phyloP scores from a whole-genome alignment of 805 yeast species.

The Candida silvicultrix region DNA sequence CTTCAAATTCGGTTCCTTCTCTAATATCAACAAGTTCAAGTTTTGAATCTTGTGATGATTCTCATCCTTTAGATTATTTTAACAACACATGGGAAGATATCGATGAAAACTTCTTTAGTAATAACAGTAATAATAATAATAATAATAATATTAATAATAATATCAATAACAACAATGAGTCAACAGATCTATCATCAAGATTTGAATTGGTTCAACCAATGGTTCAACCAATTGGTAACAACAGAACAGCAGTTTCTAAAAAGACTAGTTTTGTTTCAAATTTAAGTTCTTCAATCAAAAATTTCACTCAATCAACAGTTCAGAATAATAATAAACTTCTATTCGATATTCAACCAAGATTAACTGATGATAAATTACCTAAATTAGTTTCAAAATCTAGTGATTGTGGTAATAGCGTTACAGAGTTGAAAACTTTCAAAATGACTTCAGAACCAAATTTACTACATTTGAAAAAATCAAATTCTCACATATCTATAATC shows the following conservation, averaged over 20 bases:
- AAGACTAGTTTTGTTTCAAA: conserved; percentile 19
- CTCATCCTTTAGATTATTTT: conserved; percentile 16
- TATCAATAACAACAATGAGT: not conserved
- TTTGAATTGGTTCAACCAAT: not conserved
- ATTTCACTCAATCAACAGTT: conserved; percentile 11
- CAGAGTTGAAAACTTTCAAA: conserved; percentile 21
- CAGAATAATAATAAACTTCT: conserved; percentile 14
- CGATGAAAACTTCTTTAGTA: conserved; percentile 5
- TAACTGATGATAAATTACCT: conserved; percentile 21
- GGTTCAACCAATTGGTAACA: not conserved
- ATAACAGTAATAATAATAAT: no score
- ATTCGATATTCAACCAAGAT: conserved; percentile 21
- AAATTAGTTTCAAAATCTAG: not conserved
- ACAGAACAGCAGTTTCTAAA: not conserved
- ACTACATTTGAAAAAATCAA: not conserved
- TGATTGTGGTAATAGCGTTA: conserved; percentile 9
- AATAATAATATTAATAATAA: no score
- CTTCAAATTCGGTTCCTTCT: conserved; percentile 7
- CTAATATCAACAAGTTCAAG: conserved; percentile 7
- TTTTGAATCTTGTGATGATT: conserved; percentile 8
- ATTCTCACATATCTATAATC: conserved; percentile 3
- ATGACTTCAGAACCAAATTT: conserved; percentile 12
- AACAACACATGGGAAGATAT: conserved; percentile 4
- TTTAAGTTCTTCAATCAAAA: conserved; percentile 13
- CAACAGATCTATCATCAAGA: no score